A percentile compares a stretch with the other conserved stretches of the same genome.
phyloP scores from a whole-genome alignment of 2,329 filamentous ascomycete genomes.

The Colletotrichum phormii region DNA sequence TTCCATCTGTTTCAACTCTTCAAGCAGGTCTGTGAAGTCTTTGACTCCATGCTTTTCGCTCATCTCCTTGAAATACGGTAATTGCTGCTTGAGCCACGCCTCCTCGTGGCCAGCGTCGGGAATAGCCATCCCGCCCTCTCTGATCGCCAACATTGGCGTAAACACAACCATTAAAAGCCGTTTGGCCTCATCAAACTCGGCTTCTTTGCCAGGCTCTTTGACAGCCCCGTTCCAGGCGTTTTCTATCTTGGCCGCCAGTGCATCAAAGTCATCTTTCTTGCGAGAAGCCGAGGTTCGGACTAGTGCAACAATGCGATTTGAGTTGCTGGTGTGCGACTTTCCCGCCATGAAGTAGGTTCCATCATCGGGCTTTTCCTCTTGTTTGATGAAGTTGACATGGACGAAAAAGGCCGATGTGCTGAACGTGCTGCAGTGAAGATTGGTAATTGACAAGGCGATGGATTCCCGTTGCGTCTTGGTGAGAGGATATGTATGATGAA shows the following conservation, averaged over 20 bases:
- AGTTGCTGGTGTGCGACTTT: conserved; percentile 5
- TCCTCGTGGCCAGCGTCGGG: conserved; percentile 15
- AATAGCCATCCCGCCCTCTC: conserved; percentile 11
- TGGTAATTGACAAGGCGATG: not conserved
- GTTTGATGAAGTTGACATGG: conserved; percentile 10
- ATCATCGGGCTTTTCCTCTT: not conserved
- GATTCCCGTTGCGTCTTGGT: conserved; percentile 1
- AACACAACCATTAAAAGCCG: conserved; percentile 3
- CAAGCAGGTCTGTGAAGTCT: not conserved
- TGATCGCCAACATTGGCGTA: conserved; percentile 9
- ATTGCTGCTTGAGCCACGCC: not conserved
- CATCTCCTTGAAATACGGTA: conserved; percentile 11
- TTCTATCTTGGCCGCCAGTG: conserved; percentile 12
- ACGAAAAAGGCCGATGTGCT: conserved; percentile 12
- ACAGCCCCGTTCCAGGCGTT: not conserved
- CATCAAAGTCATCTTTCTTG: conserved; percentile 19
- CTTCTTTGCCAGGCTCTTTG: not conserved
- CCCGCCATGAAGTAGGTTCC: conserved; percentile 17
- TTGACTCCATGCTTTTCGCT: not conserved
- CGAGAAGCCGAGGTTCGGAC: conserved; percentile 8
- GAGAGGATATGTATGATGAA: conserved; percentile 1
- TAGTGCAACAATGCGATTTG: not conserved
- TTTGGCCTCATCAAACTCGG: not conserved
- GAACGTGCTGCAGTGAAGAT: conserved; percentile 21
- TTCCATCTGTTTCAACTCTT: not conserved